Conservation (phyloP, 805 yeast species). For the Zygosaccharomyces pseudorouxii region DNA sequence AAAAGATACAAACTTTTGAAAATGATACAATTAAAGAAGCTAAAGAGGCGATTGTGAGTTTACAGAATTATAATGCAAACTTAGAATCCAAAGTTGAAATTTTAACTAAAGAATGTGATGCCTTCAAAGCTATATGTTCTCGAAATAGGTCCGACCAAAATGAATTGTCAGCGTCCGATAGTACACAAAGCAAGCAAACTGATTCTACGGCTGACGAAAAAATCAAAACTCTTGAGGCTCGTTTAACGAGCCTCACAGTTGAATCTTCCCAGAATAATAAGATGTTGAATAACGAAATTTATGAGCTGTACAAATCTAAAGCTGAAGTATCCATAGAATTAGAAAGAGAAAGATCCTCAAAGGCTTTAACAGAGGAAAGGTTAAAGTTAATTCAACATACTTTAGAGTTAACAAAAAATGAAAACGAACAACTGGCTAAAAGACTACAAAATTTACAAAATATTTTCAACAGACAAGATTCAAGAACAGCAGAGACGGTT, state of each 20-base stretch:
- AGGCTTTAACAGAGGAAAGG: constrained; percentile 51
- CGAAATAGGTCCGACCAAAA: not conserved
- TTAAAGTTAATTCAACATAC: constrained; percentile 40
- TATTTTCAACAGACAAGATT: constrained; percentile 44
- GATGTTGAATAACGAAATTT: constrained; percentile 46
- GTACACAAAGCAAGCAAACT: constrained; percentile 1
- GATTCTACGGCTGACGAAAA: constrained; percentile 14
- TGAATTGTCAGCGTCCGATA: not conserved
- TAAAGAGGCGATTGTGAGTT: constrained; percentile 57
- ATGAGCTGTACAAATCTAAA: constrained; percentile 38
- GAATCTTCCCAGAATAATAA: constrained; percentile 44
- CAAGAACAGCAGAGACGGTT: constrained; percentile 42
- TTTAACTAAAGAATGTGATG: constrained; percentile 63
- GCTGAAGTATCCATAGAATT: constrained; percentile 46
- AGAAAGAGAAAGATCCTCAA: constrained; percentile 52
- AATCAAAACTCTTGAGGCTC: constrained; percentile 26
- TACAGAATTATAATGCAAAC: constrained; percentile 54
- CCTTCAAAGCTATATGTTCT: constrained; percentile 39
- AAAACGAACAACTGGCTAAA: constrained; percentile 42
- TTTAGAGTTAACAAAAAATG: constrained; percentile 40
- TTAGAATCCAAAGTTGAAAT: constrained; percentile 50
- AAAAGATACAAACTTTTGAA: constrained; percentile 29
- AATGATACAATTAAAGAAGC: constrained; percentile 56
- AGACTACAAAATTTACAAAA: constrained; percentile 41
- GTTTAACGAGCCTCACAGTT: constrained; percentile 18